phyloP scores from a whole-genome alignment of 2,329 filamentous ascomycete species.

The Ceratocystiopsis minuta region DNA sequence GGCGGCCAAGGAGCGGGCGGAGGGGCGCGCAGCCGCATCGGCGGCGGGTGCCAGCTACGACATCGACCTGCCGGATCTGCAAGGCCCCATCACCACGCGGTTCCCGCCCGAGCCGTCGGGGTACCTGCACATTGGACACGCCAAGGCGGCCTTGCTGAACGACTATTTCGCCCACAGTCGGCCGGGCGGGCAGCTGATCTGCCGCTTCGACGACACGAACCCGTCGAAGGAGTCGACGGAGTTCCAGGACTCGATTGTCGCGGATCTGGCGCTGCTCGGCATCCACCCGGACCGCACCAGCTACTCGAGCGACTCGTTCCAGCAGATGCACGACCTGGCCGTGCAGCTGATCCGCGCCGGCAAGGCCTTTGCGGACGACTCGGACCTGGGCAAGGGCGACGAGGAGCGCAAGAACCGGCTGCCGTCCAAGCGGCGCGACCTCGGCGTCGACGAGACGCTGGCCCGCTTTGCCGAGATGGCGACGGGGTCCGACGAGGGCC shows the following conservation, averaged over 20 bases:
- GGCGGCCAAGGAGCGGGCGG: conserved; percentile 50
- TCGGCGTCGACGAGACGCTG: conserved; percentile 65
- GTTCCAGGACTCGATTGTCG: conserved; percentile 82
- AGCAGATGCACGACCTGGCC: conserved; percentile 74
- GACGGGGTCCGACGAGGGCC: conserved; percentile 53
- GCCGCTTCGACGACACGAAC: conserved; percentile 95
- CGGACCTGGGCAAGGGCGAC: conserved; percentile 74
- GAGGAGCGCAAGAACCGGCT: conserved; percentile 71
- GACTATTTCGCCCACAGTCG: conserved; percentile 96
- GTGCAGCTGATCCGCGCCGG: conserved; percentile 72
- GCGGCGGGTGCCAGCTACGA: conserved; percentile 85
- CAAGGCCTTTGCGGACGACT: conserved; percentile 87
- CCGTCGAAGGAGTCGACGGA: conserved; percentile 94
- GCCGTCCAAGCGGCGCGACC: conserved; percentile 63
- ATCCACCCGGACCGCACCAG: conserved; percentile 74
- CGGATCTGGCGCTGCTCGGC: conserved; percentile 81
- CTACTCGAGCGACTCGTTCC: conserved; percentile 95
- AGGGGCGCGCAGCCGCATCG: conserved; percentile 53
- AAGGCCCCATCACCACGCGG: conserved; percentile 76
- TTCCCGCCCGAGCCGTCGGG: conserved; percentile 93
- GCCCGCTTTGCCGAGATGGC: conserved; percentile 86
- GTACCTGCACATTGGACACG: conserved; percentile 89
- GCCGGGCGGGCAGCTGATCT: conserved; percentile 76
- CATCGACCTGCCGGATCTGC: conserved; percentile 66
- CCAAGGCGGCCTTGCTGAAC: conserved; percentile 55